These are phyloP conservation scores for Chrysanthemum makinoi DNA, from an alignment of 129 eudicot species.

Conservation along the genomic window DNA sequence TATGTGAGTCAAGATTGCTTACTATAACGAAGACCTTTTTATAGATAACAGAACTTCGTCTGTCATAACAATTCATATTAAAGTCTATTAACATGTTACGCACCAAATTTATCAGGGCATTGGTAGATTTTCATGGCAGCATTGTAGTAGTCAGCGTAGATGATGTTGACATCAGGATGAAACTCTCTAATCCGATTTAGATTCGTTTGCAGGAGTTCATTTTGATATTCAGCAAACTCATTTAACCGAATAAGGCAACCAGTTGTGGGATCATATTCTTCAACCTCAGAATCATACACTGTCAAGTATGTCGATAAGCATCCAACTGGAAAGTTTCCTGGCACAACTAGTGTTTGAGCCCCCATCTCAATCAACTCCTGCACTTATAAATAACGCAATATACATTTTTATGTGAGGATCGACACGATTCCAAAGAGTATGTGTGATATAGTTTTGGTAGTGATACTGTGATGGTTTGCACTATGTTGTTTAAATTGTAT, in stretches of 20 bases:
- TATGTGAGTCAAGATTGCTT: too few relatives aligned
- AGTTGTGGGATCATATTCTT: slow-evolving; percentile 45
- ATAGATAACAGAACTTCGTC: too few relatives aligned
- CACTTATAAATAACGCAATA: too few relatives aligned
- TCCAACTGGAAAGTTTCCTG: slow-evolving; percentile 41
- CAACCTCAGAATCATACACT: slow-evolving; percentile 3
- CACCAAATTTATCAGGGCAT: slow-evolving; percentile 43
- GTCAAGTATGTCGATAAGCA: slow-evolving; percentile 29
- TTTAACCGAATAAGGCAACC: slow-evolving; percentile 44
- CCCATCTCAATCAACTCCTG: slow-evolving; percentile 36
- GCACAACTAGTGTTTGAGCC: slow-evolving; percentile 32
- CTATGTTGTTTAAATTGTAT: too few relatives aligned
- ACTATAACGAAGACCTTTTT: too few relatives aligned
- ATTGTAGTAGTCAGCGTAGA: slow-evolving; percentile 52
- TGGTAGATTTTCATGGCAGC: slow-evolving; percentile 39
- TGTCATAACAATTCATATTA: too few relatives aligned
- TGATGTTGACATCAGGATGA: slow-evolving; percentile 39
- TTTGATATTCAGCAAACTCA: slow-evolving; percentile 40
- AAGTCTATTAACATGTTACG: background rate
- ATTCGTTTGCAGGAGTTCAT: slow-evolving; percentile 29
- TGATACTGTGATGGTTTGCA: too few relatives aligned
- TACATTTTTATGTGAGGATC: background rate
- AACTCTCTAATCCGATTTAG: slow-evolving; percentile 29
- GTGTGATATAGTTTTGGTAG: too few relatives aligned
- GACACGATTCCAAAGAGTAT: too few relatives aligned